A percentile compares a stretch with the other conserved stretches of the same genome.
Conservation (phyloP, 306 rosid genomes). For the Ormosia emarginata region DNA sequence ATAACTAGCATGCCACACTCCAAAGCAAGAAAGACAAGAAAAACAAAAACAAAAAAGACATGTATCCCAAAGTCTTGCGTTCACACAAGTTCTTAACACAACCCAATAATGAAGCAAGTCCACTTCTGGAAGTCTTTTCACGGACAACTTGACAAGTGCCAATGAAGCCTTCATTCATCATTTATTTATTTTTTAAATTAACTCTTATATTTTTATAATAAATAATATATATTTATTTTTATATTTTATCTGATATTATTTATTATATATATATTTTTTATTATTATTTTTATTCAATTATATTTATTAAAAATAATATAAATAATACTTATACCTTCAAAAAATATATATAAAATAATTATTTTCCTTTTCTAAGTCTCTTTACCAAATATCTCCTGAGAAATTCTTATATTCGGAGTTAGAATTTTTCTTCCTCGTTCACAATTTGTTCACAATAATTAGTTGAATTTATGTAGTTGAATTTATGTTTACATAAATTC, state of each 20-base stretch:
- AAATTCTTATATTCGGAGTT: too few relatives aligned
- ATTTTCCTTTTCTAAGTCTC: too few relatives aligned
- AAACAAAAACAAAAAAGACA: background rate
- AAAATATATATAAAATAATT: too few relatives aligned
- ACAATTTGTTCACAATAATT: background rate
- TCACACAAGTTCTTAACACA: conserved; percentile 26
- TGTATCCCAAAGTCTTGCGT: background rate
- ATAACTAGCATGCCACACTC: background rate
- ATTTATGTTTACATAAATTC: background rate
- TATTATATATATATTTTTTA: too few relatives aligned
- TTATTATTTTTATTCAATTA: too few relatives aligned
- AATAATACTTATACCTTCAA: too few relatives aligned
- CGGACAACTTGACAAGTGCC: background rate
- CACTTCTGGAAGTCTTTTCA: conserved; percentile 4
- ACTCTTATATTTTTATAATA: too few relatives aligned
- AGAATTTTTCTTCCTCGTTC: background rate
- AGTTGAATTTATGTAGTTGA: background rate
- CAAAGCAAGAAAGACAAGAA: background rate
- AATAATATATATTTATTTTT: too few relatives aligned
- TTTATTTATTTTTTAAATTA: too few relatives aligned
- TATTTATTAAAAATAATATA: too few relatives aligned
- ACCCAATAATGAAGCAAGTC: background rate
- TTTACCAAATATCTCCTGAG: too few relatives aligned
- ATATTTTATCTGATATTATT: too few relatives aligned
- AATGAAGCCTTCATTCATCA: background rate